Percentiles rank a stretch among this genome's conserved stretches.
phyloP scores from a whole-genome alignment of 148 eudicot species.

The Pouteria glomerata region DNA sequence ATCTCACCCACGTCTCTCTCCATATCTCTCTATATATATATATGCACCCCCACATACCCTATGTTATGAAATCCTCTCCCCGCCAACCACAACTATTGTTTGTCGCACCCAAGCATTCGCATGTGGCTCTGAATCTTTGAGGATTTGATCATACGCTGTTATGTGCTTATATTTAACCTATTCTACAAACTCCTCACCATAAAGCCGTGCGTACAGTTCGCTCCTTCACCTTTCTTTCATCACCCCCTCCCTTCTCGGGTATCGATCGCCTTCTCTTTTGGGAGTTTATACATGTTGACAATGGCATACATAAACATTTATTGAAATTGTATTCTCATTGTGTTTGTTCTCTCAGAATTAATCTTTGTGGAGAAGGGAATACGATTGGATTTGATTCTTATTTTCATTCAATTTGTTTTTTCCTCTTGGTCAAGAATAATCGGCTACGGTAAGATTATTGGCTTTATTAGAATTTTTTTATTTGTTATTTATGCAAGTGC shows the following conservation, averaged over 20 bases:
- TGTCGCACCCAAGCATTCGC: background rate
- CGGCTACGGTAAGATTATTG: background rate
- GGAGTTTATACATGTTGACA: background rate
- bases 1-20: slow-evolving; percentile 4
- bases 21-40: background rate
- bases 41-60: background rate
- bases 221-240: background rate
- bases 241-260: background rate
- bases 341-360: background rate
- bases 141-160: background rate
- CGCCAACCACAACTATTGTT: slow-evolving; percentile 1
- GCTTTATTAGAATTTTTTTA: background rate
- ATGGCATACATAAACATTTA: background rate
- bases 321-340: background rate
- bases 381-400: background rate
- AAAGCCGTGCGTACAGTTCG: too few relatives aligned
- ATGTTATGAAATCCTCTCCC: background rate
- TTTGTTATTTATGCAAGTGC: too few relatives aligned
- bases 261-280: background rate
- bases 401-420: background rate
- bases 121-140: slow-evolving; percentile 10
- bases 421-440: background rate
- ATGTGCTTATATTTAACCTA: background rate
- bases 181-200: background rate
- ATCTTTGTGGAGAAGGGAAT: background rate